Evolutionary conservation across 2,329 filamentous ascomycete species (phyloP).

Genomic region (Aureobasidium pullulans): DNA sequence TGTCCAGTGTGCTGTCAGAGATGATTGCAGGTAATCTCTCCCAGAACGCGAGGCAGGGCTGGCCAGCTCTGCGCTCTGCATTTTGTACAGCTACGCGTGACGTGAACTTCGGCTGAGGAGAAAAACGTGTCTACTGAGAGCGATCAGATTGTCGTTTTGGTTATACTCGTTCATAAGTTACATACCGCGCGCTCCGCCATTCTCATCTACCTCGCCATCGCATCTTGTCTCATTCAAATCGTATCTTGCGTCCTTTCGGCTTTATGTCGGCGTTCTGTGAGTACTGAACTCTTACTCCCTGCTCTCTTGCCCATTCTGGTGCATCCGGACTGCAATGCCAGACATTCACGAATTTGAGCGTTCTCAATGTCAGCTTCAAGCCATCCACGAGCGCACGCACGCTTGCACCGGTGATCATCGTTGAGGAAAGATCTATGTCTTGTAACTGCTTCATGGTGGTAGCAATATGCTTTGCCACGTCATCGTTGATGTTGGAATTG

Average conservation of each 20-base stretch:
- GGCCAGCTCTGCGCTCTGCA: too few relatives aligned
- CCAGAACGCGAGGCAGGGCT: too few relatives aligned
- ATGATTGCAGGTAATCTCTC: too few relatives aligned
- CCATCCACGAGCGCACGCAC: slow-evolving; percentile 32
- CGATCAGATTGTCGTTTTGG: too few relatives aligned
- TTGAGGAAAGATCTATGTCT: slow-evolving; percentile 29
- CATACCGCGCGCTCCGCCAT: background rate
- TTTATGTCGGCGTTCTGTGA: slow-evolving; percentile 1
- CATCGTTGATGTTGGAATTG: slow-evolving; percentile 2
- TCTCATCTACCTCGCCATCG: background rate
- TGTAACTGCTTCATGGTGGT: slow-evolving; percentile 17
- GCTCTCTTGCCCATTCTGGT: slow-evolving; percentile 31
- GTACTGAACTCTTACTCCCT: slow-evolving; percentile 28
- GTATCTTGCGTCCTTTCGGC: slow-evolving; percentile 8
- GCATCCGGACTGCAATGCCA: slow-evolving; percentile 32
- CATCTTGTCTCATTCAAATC: slow-evolving; percentile 2
- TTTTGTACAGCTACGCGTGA: too few relatives aligned
- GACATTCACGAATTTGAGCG: slow-evolving; percentile 28
- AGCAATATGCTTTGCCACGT: slow-evolving; percentile 6
- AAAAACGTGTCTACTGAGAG: too few relatives aligned
- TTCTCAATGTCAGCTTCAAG: slow-evolving; percentile 15
- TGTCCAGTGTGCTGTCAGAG: too few relatives aligned
- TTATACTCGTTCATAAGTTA: background rate
- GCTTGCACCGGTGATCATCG: slow-evolving; percentile 33
- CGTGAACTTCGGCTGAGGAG: too few relatives aligned